A percentile compares a stretch with the other conserved stretches of the same genome.
phyloP scores from a whole-genome alignment of 345 rosid genomes.

The Hirschfeldia incana region DNA sequence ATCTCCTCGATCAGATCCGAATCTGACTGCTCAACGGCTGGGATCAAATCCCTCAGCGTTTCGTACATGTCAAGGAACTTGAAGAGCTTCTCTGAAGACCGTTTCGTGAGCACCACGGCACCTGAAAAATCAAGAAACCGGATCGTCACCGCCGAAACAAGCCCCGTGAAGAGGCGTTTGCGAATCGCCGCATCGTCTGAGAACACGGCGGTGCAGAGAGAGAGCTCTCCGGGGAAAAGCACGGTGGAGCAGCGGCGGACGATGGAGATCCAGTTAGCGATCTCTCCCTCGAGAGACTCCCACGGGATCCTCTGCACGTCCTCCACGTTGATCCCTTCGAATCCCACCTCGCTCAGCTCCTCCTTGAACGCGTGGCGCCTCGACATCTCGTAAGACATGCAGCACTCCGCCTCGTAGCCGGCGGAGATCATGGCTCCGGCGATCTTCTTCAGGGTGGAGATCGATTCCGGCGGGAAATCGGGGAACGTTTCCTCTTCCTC shows the following conservation, averaged over 20 bases:
- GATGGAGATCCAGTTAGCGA: background rate
- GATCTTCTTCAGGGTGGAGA: background rate
- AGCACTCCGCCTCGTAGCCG: background rate
- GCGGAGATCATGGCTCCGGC: background rate
- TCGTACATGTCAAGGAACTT: slow-evolving; percentile 3
- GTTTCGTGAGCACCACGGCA: slow-evolving; percentile 1
- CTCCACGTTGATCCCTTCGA: background rate
- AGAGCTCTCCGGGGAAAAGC: background rate
- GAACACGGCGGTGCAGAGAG: background rate
- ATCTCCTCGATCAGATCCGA: background rate
- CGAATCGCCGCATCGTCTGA: background rate
- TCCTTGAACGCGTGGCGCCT: background rate
- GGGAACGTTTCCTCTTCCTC: background rate
- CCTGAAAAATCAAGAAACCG: background rate
- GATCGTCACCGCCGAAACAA: background rate
- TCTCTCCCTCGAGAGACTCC: background rate
- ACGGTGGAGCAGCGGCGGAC: background rate
- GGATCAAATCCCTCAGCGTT: background rate
- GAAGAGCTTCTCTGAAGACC: background rate
- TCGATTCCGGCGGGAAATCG: background rate
- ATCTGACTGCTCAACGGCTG: background rate
- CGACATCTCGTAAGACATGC: background rate
- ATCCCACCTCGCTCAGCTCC: background rate
- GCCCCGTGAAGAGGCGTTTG: background rate
- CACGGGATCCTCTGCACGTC: background rate